Evolutionary conservation across 768 basidiomycete genomes (phyloP).

Genomic region (Floccularia luteovirens): DNA sequence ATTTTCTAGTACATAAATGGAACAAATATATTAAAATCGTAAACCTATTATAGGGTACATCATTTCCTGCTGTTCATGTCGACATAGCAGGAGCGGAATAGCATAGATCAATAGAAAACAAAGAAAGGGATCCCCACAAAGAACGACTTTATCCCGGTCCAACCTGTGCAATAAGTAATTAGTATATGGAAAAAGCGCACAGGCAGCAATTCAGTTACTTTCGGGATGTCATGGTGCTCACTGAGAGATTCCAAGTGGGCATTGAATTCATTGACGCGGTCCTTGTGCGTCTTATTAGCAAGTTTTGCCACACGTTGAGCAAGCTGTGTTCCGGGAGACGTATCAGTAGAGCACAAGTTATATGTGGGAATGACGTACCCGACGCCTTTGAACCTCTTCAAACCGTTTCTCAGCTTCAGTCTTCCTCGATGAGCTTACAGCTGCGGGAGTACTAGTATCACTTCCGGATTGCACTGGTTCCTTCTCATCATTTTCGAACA

Average conservation of each 20-base stretch:
- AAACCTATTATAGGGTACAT: conserved; percentile 9
- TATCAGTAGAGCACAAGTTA: neutral
- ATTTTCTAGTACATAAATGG: conserved; percentile 26
- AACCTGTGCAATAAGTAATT: conserved; percentile 39
- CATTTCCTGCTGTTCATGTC: conserved; percentile 13
- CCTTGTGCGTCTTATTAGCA: conserved; percentile 87
- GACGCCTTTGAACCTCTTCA: conserved; percentile 75
- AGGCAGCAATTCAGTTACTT: conserved; percentile 35
- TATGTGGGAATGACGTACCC: conserved; percentile 49
- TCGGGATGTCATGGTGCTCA: conserved; percentile 94
- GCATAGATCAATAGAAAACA: too few species aligned
- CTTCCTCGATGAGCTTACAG: conserved; percentile 49
- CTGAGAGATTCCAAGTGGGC: conserved; percentile 77
- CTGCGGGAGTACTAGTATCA: conserved; percentile 52
- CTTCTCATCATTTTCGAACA: conserved; percentile 39
- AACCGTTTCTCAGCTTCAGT: conserved; percentile 87
- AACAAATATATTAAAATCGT: conserved; percentile 48
- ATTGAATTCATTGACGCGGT: conserved; percentile 89
- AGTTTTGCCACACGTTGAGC: conserved; percentile 66
- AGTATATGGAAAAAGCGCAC: conserved; percentile 7
- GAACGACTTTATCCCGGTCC: conserved; percentile 78
- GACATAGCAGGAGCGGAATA: too few species aligned
- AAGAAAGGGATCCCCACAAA: too few species aligned
- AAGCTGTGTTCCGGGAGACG: conserved; percentile 35
- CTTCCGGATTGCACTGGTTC: conserved; percentile 45